Evolutionary conservation across 2,329 filamentous ascomycete genomes (phyloP), one percentile per base, ranked within the genome.

Genomic region (Coniochaeta pulveracea): DNA sequence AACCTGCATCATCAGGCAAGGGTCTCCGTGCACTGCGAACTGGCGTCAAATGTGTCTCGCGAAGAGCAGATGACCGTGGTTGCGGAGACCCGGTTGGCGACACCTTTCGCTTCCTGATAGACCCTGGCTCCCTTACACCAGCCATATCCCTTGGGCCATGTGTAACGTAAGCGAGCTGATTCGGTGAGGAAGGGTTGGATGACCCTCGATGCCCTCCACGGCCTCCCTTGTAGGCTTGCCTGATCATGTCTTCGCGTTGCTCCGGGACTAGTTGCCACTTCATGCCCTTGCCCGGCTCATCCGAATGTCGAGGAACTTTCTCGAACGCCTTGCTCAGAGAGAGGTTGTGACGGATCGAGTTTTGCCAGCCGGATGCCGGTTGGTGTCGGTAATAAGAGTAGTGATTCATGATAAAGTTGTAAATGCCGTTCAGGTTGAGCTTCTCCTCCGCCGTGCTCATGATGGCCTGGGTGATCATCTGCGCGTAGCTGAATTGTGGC

Each of bases 261-360:
- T 93, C 84, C 2, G 83, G 71, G 4, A 85, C 77, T 49, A 98
- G 88, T 56, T 89, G 85, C 91, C 91, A 98, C 54, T 96, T 96
- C 86, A 95, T 96, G 18, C 91, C 91, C 55, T 98, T 98, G 10
- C 91, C 91, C 15, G 91, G 91, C 53, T 98, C 91, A 46, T 96
- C 85, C 0, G 86, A 94, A 11, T 84, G 80, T 29, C 91, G 79
- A 3, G 91, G 83, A 7, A 94, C 82, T 56, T 98, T 98, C 46
- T 86, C 79, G 49, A 98, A 98, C 0, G 81, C 77, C 53, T 95
- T 94, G 56, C 93, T 96, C 26, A 98, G 61, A 1, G 91, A 96
- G 10, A 98, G 59, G 47, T 98, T 98, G 54, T 98, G 91, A 10
- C 91, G 80, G 44, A 98, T 98, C 0, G 86, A 95, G 54, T 98